Evolutionary conservation across 2,329 filamentous ascomycete genomes (phyloP).

Genomic region (Exophiala mesophila): DNA sequence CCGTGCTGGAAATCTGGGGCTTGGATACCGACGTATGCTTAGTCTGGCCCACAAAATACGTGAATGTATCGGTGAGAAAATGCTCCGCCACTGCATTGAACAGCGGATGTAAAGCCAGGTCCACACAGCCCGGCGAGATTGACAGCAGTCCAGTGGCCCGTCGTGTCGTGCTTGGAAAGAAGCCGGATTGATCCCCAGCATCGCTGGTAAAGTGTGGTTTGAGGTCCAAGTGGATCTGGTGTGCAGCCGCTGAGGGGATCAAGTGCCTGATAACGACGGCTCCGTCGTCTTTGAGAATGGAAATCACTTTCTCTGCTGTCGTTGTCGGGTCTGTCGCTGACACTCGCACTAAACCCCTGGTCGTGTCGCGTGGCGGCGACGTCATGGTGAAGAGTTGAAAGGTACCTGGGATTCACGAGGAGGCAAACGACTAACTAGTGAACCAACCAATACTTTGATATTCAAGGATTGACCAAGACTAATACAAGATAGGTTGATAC

Average conservation of each 20-base stretch:
- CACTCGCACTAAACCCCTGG: constrained; percentile 5
- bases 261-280: constrained; percentile 22
- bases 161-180: constrained; percentile 27
- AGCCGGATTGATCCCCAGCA: constrained; percentile 23
- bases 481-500: no score
- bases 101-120: constrained; percentile 34
- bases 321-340: constrained; percentile 9
- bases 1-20: constrained; percentile 30
- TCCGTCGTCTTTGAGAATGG: constrained; percentile 15
- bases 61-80: constrained; percentile 33
- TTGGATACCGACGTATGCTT: constrained; percentile 13
- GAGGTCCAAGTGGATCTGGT: constrained; percentile 21
- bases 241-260: constrained; percentile 7
- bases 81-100: constrained; percentile 32
- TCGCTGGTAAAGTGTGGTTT: constrained; percentile 22
- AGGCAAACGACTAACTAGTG: no score
- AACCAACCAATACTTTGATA: no score
- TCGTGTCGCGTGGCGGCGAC: not conserved
- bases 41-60: constrained; percentile 31
- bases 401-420: no score
- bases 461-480: no score
- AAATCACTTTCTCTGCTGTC: constrained; percentile 5
- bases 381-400: not conserved
- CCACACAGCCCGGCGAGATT: constrained; percentile 35
- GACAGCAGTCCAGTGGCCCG: constrained; percentile 36